Conservation (phyloP, 2,329 filamentous ascomycete species). For the Cladosporium sp. region DNA sequence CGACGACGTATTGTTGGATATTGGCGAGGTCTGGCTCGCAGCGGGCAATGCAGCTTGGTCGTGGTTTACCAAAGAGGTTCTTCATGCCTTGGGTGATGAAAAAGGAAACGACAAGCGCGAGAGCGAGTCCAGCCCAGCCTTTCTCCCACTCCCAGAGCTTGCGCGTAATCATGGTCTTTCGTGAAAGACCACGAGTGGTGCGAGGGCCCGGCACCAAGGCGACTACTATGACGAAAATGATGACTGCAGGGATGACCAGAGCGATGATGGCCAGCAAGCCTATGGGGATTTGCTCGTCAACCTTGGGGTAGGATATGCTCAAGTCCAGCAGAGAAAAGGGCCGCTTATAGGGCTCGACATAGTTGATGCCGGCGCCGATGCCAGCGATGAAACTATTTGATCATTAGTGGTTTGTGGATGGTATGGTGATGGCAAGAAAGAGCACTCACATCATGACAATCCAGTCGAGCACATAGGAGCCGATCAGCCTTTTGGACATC, state of each 20-base stretch:
- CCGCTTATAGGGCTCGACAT: conserved; percentile 64
- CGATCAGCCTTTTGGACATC: conserved; percentile 49
- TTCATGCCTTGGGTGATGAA: conserved; percentile 86
- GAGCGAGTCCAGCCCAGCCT: conserved; percentile 77
- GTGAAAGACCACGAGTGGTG: conserved; percentile 44
- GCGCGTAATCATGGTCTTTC: conserved; percentile 68
- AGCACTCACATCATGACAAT: conserved; percentile 60
- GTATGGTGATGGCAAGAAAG: conserved; percentile 15
- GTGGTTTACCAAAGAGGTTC: conserved; percentile 66
- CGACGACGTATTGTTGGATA: conserved; percentile 61
- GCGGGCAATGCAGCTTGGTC: conserved; percentile 66
- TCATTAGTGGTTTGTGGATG: conserved; percentile 7
- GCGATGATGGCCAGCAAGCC: conserved; percentile 65
- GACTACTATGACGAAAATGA: conserved; percentile 70
- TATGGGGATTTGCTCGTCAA: conserved; percentile 71
- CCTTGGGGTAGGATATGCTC: conserved; percentile 76
- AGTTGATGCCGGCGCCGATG: conserved; percentile 54
- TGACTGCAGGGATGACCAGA: conserved; percentile 62
- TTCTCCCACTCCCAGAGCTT: conserved; percentile 90
- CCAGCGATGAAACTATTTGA: conserved; percentile 27
- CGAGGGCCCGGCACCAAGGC: conserved; percentile 71
- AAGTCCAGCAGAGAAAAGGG: conserved; percentile 74
- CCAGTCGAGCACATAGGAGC: conserved; percentile 77
- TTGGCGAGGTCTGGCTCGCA: conserved; percentile 75
- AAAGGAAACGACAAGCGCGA: conserved; percentile 72